phyloP scores from a whole-genome alignment of 257 asterid genomes.

The Buddleja alternifolia region DNA sequence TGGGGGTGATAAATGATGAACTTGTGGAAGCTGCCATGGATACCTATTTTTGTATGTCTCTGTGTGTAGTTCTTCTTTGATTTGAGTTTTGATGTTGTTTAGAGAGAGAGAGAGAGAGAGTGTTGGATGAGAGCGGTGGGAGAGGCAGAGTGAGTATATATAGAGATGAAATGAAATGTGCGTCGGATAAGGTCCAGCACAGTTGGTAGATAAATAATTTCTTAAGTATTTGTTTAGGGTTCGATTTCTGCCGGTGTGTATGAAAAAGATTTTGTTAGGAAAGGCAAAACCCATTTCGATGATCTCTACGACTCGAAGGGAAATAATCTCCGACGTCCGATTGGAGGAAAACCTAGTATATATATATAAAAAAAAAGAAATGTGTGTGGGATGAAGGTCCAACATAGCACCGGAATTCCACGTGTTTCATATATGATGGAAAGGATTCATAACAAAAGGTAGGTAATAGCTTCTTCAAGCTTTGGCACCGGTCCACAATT shows the following conservation, averaged over 20 bases:
- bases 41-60: conserved; percentile 38
- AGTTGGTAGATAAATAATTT: no score
- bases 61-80: conserved; percentile 17
- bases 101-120: conserved; percentile 4
- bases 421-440: conserved; percentile 53
- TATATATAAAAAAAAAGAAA: no score
- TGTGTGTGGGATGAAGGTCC: conserved; percentile 36
- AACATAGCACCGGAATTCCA: conserved; percentile 47
- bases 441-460: conserved; percentile 27
- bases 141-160: conserved; percentile 43
- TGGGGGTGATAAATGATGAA: conserved; percentile 52
- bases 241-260: no score
- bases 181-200: no score
- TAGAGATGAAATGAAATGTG: conserved; percentile 33
- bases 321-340: no score
- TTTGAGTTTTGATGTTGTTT: neutral
- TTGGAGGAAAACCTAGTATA: no score
- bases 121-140: conserved; percentile 26
- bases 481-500: no score
- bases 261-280: no score
- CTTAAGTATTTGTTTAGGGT: no score
- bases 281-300: no score
- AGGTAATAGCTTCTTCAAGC: conserved; percentile 35
- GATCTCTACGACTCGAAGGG: no score
- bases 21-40: conserved; percentile 53